Percentiles rank a stretch among this genome's conserved stretches.
These are phyloP conservation scores for Cynara cardunculus DNA, from an alignment of 129 eudicot genomes.

Conservation along the genomic window DNA sequence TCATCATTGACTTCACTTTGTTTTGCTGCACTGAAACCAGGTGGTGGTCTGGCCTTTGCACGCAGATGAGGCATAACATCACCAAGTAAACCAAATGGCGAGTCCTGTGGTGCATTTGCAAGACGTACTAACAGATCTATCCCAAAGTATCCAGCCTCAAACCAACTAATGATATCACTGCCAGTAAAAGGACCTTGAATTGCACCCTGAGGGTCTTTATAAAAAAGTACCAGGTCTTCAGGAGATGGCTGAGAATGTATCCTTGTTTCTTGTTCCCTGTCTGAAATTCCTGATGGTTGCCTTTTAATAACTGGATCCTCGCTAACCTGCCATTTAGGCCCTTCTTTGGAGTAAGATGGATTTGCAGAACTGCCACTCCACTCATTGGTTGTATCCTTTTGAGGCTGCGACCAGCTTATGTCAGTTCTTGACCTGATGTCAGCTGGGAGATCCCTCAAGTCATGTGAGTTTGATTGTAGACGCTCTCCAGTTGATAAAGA, in stretches of 20 bases:
- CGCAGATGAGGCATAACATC: constrained; percentile 99
- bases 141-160: constrained; percentile 96
- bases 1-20: constrained; percentile 52
- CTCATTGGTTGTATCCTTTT: constrained; percentile 29
- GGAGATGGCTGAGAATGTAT: constrained; percentile 60
- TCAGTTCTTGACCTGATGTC: constrained; percentile 41
- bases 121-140: constrained; percentile 77
- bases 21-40: constrained; percentile 75
- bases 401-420: constrained; percentile 38
- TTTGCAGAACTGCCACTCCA: constrained; percentile 25
- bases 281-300: constrained; percentile 51
- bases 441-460: constrained; percentile 35
- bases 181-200: constrained; percentile 97
- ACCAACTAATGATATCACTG: constrained; percentile 87
- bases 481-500: constrained; percentile 49
- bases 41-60: constrained; percentile 88
- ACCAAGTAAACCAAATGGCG: constrained; percentile 70
- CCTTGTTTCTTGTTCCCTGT: constrained; percentile 53
- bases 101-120: constrained; percentile 69
- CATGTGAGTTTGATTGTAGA: constrained; percentile 28
- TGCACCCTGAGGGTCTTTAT: constrained; percentile 93
- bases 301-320: constrained; percentile 44
- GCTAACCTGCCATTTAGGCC: constrained; percentile 33
- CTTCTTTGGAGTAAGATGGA: constrained; percentile 33
- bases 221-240: constrained; percentile 80